Percentiles rank a stretch among this genome's conserved stretches.
These are phyloP conservation scores for Pelargonium australe DNA, from an alignment of 441 rosid genomes.

Conservation along the genomic window DNA sequence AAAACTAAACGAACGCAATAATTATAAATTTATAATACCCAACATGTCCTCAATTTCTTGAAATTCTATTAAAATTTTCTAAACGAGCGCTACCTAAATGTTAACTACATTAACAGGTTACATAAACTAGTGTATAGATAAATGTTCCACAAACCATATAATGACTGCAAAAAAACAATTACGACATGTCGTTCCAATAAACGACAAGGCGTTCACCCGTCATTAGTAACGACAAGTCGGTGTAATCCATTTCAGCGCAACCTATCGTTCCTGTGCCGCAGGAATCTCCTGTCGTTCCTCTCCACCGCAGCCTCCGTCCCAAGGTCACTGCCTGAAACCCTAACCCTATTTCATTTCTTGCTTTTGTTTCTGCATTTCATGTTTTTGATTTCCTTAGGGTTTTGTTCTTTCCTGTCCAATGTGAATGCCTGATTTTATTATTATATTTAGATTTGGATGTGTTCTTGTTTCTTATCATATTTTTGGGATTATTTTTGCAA, in stretches of 20 bases:
- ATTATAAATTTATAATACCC: no score
- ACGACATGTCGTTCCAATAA: neutral
- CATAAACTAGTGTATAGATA: no score
- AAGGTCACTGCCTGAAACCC: neutral
- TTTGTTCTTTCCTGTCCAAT: neutral
- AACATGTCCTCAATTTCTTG: no score
- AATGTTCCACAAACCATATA: no score
- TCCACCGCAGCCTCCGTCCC: neutral
- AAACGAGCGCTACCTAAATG: no score
- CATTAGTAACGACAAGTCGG: neutral
- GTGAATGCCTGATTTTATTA: neutral
- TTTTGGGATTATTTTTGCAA: no score
- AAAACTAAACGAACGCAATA: no score
- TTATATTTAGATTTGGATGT: neutral
- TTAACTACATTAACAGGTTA: no score
- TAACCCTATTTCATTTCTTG: neutral
- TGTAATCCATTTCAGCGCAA: neutral
- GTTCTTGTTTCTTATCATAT: neutral
- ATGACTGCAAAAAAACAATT: no score
- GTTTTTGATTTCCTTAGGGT: neutral
- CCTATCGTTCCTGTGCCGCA: neutral
- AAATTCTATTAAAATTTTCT: no score
- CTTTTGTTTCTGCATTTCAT: neutral
- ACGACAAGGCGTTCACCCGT: neutral
- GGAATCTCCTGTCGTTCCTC: constrained; percentile 3